Evolutionary conservation across 768 basidiomycete genomes (phyloP).

Genomic region (Auriscalpium orientale): DNA sequence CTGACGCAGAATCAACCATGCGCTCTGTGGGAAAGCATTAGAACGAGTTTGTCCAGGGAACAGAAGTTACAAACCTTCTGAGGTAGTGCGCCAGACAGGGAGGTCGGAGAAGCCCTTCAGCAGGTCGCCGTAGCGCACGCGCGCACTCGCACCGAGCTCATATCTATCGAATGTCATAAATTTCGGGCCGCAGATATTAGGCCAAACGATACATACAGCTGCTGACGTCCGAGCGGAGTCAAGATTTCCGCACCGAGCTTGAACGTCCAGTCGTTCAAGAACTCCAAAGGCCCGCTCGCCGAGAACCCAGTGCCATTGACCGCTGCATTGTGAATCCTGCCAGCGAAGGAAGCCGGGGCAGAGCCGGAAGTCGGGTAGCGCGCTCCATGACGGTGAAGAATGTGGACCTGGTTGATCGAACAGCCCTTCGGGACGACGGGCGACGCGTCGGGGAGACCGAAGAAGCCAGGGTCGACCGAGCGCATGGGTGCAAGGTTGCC

Average conservation of each 20-base stretch:
- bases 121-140: conserved; percentile 38
- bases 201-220: conserved; percentile 21
- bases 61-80: conserved; percentile 24
- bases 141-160: conserved; percentile 35
- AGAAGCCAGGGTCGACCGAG: conserved; percentile 35
- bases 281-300: conserved; percentile 30
- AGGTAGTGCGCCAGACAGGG: conserved; percentile 41
- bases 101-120: conserved; percentile 32
- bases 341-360: conserved; percentile 20
- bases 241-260: conserved; percentile 38
- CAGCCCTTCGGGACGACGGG: conserved; percentile 41
- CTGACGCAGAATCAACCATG: conserved; percentile 26
- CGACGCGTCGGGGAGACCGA: conserved; percentile 41
- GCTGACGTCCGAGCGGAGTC: conserved; percentile 39
- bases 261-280: conserved; percentile 41
- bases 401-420: conserved; percentile 36
- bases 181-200: not conserved
- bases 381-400: conserved; percentile 35
- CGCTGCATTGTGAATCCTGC: conserved; percentile 16
- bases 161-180: conserved; percentile 17
- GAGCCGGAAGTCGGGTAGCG: conserved; percentile 33
- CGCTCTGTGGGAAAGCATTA: conserved; percentile 12
- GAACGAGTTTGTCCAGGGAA: conserved; percentile 16
- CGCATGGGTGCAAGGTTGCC: conserved; percentile 46
- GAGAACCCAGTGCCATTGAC: conserved; percentile 21